Base-by-base conservation (phyloP, 768 basidiomycete genomes). In the Mycena indigotica region DNA sequence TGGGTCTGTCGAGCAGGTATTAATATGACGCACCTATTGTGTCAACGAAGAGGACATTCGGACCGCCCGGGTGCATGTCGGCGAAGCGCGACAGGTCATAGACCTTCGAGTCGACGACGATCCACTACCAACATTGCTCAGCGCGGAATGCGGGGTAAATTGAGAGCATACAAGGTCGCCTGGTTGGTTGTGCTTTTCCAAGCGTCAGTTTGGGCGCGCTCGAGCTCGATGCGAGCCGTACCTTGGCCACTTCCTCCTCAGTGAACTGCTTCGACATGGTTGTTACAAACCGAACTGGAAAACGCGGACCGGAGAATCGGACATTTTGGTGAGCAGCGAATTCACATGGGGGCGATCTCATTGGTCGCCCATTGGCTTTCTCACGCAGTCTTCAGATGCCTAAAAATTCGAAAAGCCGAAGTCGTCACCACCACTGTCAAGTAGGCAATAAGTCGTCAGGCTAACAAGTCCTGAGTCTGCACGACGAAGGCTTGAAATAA, bases 71-170 rank as follows among this genome's bases (percentile, higher is more conserved):
- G 67, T 98, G 95, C 50, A 97, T 73, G 58, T 85, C 77, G 23
- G 85, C 87, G 65, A 98, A 97, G 58, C 82, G 85, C 35, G 88
- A 84, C 28, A 98, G 70, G 67, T 93, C 84, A 56, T 89, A 94
- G 26, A 94, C 90, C 65, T 87, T 89, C 6, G 88, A 76, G 69
- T 94, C 91, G 50, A 94, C 79, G 30, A 89, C 75, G 41, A 94
- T 80, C 91, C 93, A 95, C 86, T 93, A 64, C 19, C 28, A 15
- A 48, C 32, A 41, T 35, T 17, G 26, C 21, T 21, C 49, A 21
- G 15, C 21, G 29, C 17, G 26, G 24, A 30, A 51, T 38, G 21
- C 24, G 30, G 41, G n/a, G 25, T 28, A 24, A 40, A 46, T n/a
- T 21, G 16, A 16, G 30, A 25, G 75, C 83, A 67, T 60, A 89